Evolutionary conservation across 345 rosid species (phyloP), one percentile per base, ranked within the genome.

Genomic region (Euphorbia tirucalli): DNA sequence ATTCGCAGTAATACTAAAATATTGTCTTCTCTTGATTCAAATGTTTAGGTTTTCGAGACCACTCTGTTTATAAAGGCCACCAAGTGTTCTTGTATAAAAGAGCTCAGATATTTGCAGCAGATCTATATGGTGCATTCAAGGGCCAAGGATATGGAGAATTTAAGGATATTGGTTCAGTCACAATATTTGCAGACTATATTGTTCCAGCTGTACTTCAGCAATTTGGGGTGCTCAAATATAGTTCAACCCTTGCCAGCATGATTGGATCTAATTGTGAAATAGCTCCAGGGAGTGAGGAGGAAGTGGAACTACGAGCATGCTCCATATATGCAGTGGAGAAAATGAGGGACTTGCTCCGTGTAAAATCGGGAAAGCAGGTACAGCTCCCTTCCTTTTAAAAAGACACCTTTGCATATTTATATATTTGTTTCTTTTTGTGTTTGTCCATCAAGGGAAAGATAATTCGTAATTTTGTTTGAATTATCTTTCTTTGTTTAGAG

Each of bases 31-130:
- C 56, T 30, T 46, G 66, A 58, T 50, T 56, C 24, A 60, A 67
- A 30, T 65, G 32, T 57, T 65, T 32, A 91, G 96, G 96, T 50
- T 91, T 91, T 58, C 81, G 87, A 43, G 96, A 91, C 67, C 96
- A 89, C 75, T 85, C 96, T 24, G 74, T 91, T 64, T 89, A 91
- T 77, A 87, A 86, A 79, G 93, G 93, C 52, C 87, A 65, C 81
- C 96, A 89, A 74, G 83, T 91, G 59, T 91, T 89, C 79, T 82
- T 89, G 77, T 91, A 91, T 44, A 89, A 91, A 82, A 83, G 92
- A 75, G 96, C 93, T 73, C 96, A 91, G 83, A 91, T 89, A 71
- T 87, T 89, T 86, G 89, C 83, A 65, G 86, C 93, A 16, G 96
- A 91, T 82, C 74, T 91, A 68, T 85, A 86, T 85, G 96, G 96